phyloP scores from a whole-genome alignment of 2,329 filamentous ascomycete species.

The Neonectria neomacrospora region DNA sequence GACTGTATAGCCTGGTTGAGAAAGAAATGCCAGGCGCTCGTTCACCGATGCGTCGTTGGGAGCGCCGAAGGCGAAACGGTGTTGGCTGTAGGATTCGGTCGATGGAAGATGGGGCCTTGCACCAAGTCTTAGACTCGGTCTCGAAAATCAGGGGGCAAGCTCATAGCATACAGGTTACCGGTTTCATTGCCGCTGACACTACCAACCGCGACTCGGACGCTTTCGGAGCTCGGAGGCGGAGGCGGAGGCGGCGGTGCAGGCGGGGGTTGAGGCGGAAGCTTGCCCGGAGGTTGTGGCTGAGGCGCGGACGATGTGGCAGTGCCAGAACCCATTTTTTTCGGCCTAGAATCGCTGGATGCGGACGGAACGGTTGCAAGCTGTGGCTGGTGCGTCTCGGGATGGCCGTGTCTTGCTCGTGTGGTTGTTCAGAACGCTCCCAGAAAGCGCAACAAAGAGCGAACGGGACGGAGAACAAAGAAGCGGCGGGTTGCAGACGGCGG shows the following conservation, averaged over 20 bases:
- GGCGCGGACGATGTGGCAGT: not conserved
- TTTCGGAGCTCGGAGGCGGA: constrained; percentile 9
- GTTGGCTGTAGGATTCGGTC: not conserved
- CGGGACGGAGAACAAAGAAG: not conserved
- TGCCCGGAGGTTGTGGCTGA: constrained; percentile 10
- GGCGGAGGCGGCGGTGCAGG: not conserved
- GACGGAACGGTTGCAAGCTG: not conserved
- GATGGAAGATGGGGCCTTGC: not conserved
- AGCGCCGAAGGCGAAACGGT: not conserved
- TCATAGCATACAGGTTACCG: constrained; percentile 2
- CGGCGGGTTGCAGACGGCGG: not conserved
- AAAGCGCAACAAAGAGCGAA: not conserved
- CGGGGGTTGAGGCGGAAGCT: not conserved
- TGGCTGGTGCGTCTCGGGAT: not conserved
- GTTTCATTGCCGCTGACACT: constrained; percentile 1
- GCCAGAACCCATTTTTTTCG: not conserved
- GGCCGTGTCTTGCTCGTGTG: not conserved
- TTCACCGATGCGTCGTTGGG: constrained; percentile 4
- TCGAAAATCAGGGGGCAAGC: not conserved
- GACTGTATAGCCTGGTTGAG: not conserved
- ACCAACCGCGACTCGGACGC: constrained; percentile 5
- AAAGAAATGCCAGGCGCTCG: not conserved
- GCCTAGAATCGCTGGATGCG: not conserved
- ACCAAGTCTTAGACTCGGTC: constrained; percentile 5
- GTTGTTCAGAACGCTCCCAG: not conserved